phyloP scores from a whole-genome alignment of 257 asterid species.

The Nicotiana knightiana region DNA sequence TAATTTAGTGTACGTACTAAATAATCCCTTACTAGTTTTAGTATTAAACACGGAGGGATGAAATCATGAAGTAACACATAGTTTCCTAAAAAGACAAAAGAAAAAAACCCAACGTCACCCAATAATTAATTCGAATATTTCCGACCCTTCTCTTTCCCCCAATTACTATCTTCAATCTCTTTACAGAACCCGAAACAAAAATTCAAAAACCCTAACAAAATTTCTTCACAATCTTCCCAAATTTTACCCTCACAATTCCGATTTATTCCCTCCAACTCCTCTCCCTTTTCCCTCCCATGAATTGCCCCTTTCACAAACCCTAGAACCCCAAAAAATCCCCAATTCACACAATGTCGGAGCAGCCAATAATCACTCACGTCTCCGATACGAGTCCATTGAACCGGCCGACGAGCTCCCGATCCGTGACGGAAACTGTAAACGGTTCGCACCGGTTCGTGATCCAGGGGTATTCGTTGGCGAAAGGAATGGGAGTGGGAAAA shows the following conservation, averaged over 20 bases:
- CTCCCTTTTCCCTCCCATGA: neutral
- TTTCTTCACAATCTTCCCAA: neutral
- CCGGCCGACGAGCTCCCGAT: conserved; percentile 71
- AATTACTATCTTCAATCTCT: neutral
- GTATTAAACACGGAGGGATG: too few relatives aligned
- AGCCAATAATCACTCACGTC: conserved; percentile 9
- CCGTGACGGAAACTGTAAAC: conserved; percentile 70
- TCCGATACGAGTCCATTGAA: neutral
- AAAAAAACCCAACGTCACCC: neutral
- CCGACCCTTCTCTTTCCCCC: neutral
- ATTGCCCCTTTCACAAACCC: neutral
- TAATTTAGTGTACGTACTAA: too few relatives aligned
- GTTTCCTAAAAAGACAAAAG: neutral
- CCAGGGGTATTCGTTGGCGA: conserved; percentile 76
- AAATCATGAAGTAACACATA: too few relatives aligned
- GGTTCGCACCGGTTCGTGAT: conserved; percentile 74
- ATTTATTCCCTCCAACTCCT: neutral
- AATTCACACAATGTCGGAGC: conserved; percentile 14
- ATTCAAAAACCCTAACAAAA: neutral
- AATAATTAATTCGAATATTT: too few relatives aligned
- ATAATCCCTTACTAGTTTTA: too few relatives aligned
- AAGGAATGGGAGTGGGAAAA: conserved; percentile 83
- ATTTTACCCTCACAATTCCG: neutral
- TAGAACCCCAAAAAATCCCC: neutral
- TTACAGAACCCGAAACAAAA: neutral